Conservation (phyloP, 371 early-diverging fungal genomes). For the Cokeromyces recurvatus region DNA sequence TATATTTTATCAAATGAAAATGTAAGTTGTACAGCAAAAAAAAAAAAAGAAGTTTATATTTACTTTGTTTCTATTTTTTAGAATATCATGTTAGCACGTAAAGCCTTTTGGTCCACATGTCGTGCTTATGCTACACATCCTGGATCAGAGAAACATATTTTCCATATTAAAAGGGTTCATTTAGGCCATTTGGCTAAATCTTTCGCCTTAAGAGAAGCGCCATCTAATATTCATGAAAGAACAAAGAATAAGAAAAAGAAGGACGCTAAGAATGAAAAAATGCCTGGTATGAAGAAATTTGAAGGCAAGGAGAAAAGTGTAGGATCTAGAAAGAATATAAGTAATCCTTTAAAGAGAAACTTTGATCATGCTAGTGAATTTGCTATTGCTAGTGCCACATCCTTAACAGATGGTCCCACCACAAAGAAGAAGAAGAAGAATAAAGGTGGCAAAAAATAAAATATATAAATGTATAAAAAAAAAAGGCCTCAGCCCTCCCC, state of each 20-base stretch:
- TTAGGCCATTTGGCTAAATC: slow-evolving; percentile 94
- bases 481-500: too few relatives aligned
- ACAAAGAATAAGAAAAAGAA: slow-evolving; percentile 43
- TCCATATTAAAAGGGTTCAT: slow-evolving; percentile 91
- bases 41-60: too few relatives aligned
- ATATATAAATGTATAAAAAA: too few relatives aligned
- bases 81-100: slow-evolving; percentile 61
- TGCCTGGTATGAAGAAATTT: slow-evolving; percentile 29
- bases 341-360: slow-evolving; percentile 27
- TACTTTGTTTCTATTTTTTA: slow-evolving; percentile 15
- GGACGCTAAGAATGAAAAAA: slow-evolving; percentile 41
- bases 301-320: slow-evolving; percentile 23
- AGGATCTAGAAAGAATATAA: slow-evolving; percentile 26
- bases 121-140: slow-evolving; percentile 94
- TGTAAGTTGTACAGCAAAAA: too few relatives aligned
- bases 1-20: slow-evolving; percentile 47
- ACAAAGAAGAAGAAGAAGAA: slow-evolving; percentile 34
- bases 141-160: slow-evolving; percentile 76
- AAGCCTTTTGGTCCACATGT: slow-evolving; percentile 84
- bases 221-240: slow-evolving; percentile 55
- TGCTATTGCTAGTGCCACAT: slow-evolving; percentile 29
- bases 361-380: slow-evolving; percentile 44
- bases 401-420: slow-evolving; percentile 25
- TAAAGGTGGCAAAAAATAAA: neutral
- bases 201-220: slow-evolving; percentile 91